Base-by-base conservation (phyloP, 306 rosid genomes). In the Acacia confusa region DNA sequence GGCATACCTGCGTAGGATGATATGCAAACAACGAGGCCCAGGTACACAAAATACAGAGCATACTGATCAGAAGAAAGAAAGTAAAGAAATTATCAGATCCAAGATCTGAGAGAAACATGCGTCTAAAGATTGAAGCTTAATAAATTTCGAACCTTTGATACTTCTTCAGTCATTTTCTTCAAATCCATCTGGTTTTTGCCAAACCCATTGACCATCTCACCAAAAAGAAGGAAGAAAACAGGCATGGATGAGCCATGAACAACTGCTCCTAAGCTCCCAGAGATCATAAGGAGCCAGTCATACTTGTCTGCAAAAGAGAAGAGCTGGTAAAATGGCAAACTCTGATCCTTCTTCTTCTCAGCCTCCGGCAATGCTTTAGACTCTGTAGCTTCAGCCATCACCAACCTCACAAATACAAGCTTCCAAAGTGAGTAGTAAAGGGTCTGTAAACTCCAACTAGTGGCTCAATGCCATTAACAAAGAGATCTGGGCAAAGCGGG, bases 161-260 rank as follows among this genome's bases (percentile, higher is more conserved):
- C 98, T 92, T 96, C 98, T 0, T 90, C 89, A 9, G 98, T 95
- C 99, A 95, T 92, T 88, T 87, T 89, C 70, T 88, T 84, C 81
- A 95, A 87, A 78, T 95, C 88, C 88, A 86, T 82, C 75, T 95
- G 99, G 87, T 95, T 95, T 61, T 93, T 91, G 34, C 99, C 98
- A 73, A 95, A 95, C 47, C 99, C 98, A 73, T 95, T 95, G 53
- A 95, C 97, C 99, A 95, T 95, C 88, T 95, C 79, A 73, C 99
- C 99, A 48, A 95, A 95, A 27, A 95, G 87, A 43, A 95, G 94
- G 75, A 95, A 96, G 92, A 96, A 96, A 65, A 93, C 90, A 0
- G 99, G 99, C 98, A 93, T 96, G 77, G 99, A 96, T 7, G 99
- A 92, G 80, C 99, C 99, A 81, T 96, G 99, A 72, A 96, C 61